Base-by-base conservation (phyloP, 2,329 filamentous ascomycete genomes). In the Colletotrichum theobromicola region DNA sequence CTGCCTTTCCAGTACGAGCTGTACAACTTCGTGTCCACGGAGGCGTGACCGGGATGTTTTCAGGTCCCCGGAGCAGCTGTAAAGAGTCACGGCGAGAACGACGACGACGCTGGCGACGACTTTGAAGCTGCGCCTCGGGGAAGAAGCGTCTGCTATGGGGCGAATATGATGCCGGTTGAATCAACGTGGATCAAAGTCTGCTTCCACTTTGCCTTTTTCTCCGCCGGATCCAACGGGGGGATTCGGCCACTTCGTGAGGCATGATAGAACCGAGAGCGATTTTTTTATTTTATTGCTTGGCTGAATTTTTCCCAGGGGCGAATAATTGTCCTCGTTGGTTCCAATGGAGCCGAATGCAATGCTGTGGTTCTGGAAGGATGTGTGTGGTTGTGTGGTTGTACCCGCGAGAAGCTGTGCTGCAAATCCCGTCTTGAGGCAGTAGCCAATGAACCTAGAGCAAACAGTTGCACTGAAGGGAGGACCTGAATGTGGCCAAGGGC, bases 91-190 rank as follows among this genome's bases (percentile, higher is more conserved):
- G 32, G 64, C 21, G 35, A 58, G 26, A 30, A 46, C 12, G 67
- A 65, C 32, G 57, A 62, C 71, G 70, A 69, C 63, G 37, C 24
- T 60, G 72, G 18, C 68, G 72, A 72, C 55, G 62, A 71, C 61
- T 63, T 18, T 58, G 42, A 57, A 24, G 68, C 72, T 63, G 72
- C 67, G 68, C 68, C 72, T 53, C 42, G 62, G 24, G 21, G 32
- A 24, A 28, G 18, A 68, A 34, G 61, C 16, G 32, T n/a, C 24
- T 58, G 18, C 30, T 32, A 70, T 53, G 62, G 62, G 72, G 72
- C 72, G 57, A 63, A 30, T 2, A 50, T 72, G 72, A 67, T 46
- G 53, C 55, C 37, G 55, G 12, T 37, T 63, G 68, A 71, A 57
- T 74, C 68, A 67, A 62, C 30, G 32, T 74, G 68, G 62, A 63